phyloP scores from a whole-genome alignment of 2,329 filamentous ascomycete species.

The Eutypa lata region DNA sequence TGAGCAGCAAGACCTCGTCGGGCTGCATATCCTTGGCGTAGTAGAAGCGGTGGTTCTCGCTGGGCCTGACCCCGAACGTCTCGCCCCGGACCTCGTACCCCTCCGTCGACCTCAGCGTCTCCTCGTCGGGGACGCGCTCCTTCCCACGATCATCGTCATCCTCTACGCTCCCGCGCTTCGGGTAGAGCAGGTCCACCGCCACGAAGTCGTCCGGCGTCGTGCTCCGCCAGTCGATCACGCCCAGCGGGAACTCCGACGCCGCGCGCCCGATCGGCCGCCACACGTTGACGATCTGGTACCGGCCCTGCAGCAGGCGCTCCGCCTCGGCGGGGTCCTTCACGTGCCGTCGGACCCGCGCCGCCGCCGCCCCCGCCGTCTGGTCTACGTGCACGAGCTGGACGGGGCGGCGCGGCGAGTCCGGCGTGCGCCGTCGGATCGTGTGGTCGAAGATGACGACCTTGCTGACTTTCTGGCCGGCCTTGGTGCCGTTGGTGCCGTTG shows the following conservation, averaged over 20 bases:
- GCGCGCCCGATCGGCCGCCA: conserved; percentile 66
- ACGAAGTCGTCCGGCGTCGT: conserved; percentile 57
- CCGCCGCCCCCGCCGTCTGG: conserved; percentile 63
- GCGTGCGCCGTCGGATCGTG: conserved; percentile 58
- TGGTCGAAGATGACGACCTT: conserved; percentile 67
- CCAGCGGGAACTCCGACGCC: conserved; percentile 58
- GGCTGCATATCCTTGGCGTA: conserved; percentile 67
- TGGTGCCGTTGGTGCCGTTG: no score
- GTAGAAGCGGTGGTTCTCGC: conserved; percentile 57
- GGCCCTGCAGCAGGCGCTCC: conserved; percentile 51
- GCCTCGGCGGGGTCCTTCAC: conserved; percentile 43
- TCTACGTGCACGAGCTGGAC: conserved; percentile 71
- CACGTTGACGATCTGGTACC: conserved; percentile 68
- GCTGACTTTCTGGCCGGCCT: conserved; percentile 8
- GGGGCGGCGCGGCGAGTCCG: conserved; percentile 57
- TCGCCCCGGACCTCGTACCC: conserved; percentile 62
- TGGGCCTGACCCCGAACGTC: conserved; percentile 58
- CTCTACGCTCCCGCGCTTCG: conserved; percentile 31
- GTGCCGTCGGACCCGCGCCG: conserved; percentile 59
- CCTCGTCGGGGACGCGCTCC: conserved; percentile 51
- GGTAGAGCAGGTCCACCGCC: conserved; percentile 61
- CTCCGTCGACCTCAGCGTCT: conserved; percentile 43
- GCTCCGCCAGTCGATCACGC: conserved; percentile 59
- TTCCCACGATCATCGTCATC: conserved; percentile 53
- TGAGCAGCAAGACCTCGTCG: conserved; percentile 45